Percentiles rank a stretch among this genome's conserved stretches.
Evolutionary conservation across 164 flowering plant species (phyloP).

Genomic region (Chimonanthus salicifolius): DNA sequence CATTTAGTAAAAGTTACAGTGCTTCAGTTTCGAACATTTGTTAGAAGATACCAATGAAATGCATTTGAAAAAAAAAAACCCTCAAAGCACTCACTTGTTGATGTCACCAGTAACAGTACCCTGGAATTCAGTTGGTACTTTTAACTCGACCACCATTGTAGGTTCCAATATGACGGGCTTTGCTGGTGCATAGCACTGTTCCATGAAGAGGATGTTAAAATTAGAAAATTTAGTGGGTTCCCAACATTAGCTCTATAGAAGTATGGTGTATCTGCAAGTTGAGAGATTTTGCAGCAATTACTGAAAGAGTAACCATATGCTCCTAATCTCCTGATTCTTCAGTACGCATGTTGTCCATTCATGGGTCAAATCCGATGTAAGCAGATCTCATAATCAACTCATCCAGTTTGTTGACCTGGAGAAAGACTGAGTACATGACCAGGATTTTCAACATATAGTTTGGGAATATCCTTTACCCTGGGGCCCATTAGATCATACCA

Average conservation of each 20-base stretch:
- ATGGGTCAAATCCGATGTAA: not conserved
- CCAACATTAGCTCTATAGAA: not conserved
- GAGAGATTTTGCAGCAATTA: not conserved
- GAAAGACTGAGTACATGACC: not conserved
- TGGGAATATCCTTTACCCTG: not conserved
- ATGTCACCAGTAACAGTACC: slow-evolving; percentile 95
- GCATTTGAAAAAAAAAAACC: not conserved
- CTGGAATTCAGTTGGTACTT: slow-evolving; percentile 94
- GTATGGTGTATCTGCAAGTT: not conserved
- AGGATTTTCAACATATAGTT: not conserved
- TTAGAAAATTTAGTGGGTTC: no score
- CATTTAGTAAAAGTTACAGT: slow-evolving; percentile 11
- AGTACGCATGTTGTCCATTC: not conserved
- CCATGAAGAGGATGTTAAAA: slow-evolving; percentile 9
- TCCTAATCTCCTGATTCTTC: not conserved
- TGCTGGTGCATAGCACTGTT: slow-evolving; percentile 81
- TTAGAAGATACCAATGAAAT: not conserved
- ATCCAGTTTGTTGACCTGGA: not conserved
- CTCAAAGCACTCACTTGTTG: slow-evolving; percentile 62
- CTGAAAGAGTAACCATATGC: not conserved
- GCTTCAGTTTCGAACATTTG: slow-evolving; percentile 8
- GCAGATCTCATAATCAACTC: not conserved
- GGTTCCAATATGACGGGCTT: slow-evolving; percentile 96
- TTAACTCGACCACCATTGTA: slow-evolving; percentile 89
- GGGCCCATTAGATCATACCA: not conserved